Base-by-base conservation (phyloP, 257 asterid species). In the Phtheirospermum japonicum region DNA sequence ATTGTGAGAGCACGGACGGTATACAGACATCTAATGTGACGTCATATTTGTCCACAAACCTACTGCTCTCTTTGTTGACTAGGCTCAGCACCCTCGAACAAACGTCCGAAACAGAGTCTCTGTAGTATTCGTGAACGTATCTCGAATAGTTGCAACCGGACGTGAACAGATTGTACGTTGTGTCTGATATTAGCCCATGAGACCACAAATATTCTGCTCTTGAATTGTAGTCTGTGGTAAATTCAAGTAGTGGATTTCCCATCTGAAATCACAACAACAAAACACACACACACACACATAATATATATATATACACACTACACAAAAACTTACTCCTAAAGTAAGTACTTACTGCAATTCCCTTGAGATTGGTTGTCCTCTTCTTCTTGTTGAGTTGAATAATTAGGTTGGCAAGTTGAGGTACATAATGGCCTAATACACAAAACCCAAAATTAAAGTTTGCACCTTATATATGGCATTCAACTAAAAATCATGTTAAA, bases 131-230 rank as follows among this genome's bases (percentile, higher is more conserved):
- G 46, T 90, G 76, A 61, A 83, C 90, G 23, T 81, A 85, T 51
- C 79, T 79, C 0, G 94, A 85, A 63, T 83, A 83, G 71, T 86
- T 86, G 63, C 95, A 86, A 31, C 55, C 68, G 9, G 73, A 73
- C 67, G 83, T 77, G 75, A 86, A 83, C 68, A 81, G 46, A 51
- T 53, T 75, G 75, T 83, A 83, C 1, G 90, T 83, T 8, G 83
- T 60, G 67, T 86, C 90, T 36, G 95, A 86, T 73, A 86, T 81
- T 43, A 86, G 69, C 32, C 95, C 95, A 60, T 86, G 95, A 37
- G 95, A 86, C 95, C 95, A 86, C 36, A 83, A 78, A 71, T 80
- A 85, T 54, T 83, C 94, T 2, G 90, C 89, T 71, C 87, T 76
- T 4, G 90, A 81, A 51, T 85, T 85, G 68, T 78, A 83, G 67